These are phyloP conservation scores for Blastobotrys raffinosifermentans DNA, from an alignment of 1,139 yeast genomes.

Conservation along the genomic window DNA sequence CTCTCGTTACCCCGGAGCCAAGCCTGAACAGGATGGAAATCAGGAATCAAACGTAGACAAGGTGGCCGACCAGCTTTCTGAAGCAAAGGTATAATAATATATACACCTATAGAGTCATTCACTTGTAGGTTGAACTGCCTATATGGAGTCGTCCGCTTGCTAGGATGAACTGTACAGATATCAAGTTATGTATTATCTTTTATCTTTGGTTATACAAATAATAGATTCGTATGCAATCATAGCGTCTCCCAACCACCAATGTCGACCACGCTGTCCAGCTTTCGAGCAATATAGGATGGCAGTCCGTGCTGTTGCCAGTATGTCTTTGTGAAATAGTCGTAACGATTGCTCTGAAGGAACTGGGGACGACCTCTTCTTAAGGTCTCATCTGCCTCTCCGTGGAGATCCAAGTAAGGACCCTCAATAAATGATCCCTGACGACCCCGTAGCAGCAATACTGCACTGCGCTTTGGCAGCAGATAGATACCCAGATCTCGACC, in stretches of 20 bases:
- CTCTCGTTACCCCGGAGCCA: slow-evolving; percentile 69
- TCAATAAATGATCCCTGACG: slow-evolving; percentile 74
- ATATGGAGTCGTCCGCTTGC: too few relatives aligned
- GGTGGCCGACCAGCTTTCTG: too few relatives aligned
- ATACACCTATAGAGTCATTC: too few relatives aligned
- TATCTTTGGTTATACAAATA: too few relatives aligned
- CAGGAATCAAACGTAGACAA: too few relatives aligned
- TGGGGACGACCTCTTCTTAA: slow-evolving; percentile 69
- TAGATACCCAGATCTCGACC: slow-evolving; percentile 69
- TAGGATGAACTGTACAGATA: too few relatives aligned
- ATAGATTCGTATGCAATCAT: too few relatives aligned
- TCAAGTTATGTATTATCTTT: too few relatives aligned
- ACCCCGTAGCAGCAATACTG: slow-evolving; percentile 55
- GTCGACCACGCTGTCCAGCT: slow-evolving; percentile 70
- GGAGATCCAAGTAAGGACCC: slow-evolving; percentile 80
- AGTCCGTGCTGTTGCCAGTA: slow-evolving; percentile 79
- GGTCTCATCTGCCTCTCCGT: slow-evolving; percentile 81
- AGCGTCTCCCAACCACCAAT: slow-evolving; percentile 96
- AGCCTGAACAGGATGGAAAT: too few relatives aligned
- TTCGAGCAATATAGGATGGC: slow-evolving; percentile 71
- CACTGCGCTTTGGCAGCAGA: slow-evolving; percentile 67
- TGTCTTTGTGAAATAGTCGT: slow-evolving; percentile 58
- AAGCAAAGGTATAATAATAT: too few relatives aligned
- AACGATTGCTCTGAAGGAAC: slow-evolving; percentile 55
- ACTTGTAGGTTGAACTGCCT: too few relatives aligned